Conservation (phyloP, 805 yeast species). For the Zygosaccharomyces rouxii region DNA sequence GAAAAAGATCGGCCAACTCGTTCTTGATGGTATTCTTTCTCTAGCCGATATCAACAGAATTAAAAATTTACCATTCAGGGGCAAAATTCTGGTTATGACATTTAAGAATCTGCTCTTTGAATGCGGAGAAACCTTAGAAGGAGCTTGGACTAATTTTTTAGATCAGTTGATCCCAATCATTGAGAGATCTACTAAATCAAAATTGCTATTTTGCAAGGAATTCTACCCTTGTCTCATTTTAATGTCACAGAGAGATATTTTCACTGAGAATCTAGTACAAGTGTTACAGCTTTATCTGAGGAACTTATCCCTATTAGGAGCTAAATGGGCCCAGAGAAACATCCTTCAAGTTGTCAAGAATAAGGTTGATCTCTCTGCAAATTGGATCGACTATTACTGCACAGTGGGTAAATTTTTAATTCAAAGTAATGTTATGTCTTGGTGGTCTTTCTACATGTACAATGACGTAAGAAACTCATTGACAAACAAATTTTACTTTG, state of each 20-base stretch:
- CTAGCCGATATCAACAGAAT: conserved; percentile 10
- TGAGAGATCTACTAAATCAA: conserved; percentile 7
- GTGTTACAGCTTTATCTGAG: conserved; percentile 12
- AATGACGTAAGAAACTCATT: conserved; percentile 19
- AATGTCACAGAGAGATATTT: conserved; percentile 7
- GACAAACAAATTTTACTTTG: conserved; percentile 16
- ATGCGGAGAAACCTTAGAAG: neutral
- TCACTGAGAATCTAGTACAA: conserved; percentile 2
- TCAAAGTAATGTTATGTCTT: conserved; percentile 20
- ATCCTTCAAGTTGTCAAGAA: conserved; percentile 22
- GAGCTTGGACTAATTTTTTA: conserved; percentile 16
- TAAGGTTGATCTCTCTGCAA: conserved; percentile 13
- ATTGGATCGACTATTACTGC: conserved; percentile 27
- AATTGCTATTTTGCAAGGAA: conserved; percentile 11
- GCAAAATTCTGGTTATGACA: conserved; percentile 9
- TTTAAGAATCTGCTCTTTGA: conserved; percentile 10
- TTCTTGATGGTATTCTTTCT: conserved; percentile 13
- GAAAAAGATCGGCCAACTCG: conserved; percentile 4
- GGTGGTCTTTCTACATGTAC: conserved; percentile 34
- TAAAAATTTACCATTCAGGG: conserved; percentile 16
- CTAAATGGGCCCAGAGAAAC: conserved; percentile 24
- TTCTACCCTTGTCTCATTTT: conserved; percentile 14
- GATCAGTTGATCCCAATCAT: conserved; percentile 6
- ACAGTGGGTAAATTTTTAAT: conserved; percentile 22
- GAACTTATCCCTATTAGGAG: conserved; percentile 11